Evolutionary conservation across 2,329 filamentous ascomycete genomes (phyloP).

Genomic region (Fusarium napiforme): DNA sequence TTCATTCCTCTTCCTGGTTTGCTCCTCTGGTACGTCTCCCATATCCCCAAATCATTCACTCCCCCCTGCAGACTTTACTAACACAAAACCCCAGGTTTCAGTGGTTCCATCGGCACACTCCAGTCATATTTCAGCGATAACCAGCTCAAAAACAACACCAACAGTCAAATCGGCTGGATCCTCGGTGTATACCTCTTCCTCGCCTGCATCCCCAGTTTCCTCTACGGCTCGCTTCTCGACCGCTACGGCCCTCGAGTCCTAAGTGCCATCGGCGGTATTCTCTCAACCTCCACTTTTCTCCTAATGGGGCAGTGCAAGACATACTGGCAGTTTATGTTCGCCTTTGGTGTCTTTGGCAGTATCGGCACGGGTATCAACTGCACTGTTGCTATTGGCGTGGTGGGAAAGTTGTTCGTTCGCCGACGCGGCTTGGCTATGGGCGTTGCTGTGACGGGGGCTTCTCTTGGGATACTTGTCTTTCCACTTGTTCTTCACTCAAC

Average conservation of each 20-base stretch:
- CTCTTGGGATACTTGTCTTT: constrained; percentile 45
- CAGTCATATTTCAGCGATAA: constrained; percentile 57
- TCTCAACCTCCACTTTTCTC: constrained; percentile 53
- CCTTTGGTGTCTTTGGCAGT: constrained; percentile 55
- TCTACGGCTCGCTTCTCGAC: constrained; percentile 59
- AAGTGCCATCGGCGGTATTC: constrained; percentile 48
- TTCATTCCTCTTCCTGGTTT: constrained; percentile 24
- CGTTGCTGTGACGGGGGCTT: constrained; percentile 25
- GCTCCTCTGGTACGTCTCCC: background rate
- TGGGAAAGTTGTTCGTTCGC: constrained; percentile 41
- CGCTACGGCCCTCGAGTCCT: constrained; percentile 56
- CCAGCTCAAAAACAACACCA: constrained; percentile 53
- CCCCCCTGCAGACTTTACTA: background rate
- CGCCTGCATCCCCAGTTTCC: constrained; percentile 52
- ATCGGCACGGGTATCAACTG: constrained; percentile 52
- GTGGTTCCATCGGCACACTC: constrained; percentile 57
- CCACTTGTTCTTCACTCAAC: constrained; percentile 46
- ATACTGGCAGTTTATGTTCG: constrained; percentile 60
- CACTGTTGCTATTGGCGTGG: constrained; percentile 45
- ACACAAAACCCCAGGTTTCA: constrained; percentile 50
- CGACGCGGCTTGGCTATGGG: constrained; percentile 27
- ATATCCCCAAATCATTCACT: background rate
- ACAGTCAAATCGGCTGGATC: constrained; percentile 60
- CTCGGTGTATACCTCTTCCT: constrained; percentile 57
- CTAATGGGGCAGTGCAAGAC: constrained; percentile 56